Percentiles rank a stretch among this genome's conserved stretches.
phyloP scores from a whole-genome alignment of 306 rosid species.

The Medicago ruthenica region DNA sequence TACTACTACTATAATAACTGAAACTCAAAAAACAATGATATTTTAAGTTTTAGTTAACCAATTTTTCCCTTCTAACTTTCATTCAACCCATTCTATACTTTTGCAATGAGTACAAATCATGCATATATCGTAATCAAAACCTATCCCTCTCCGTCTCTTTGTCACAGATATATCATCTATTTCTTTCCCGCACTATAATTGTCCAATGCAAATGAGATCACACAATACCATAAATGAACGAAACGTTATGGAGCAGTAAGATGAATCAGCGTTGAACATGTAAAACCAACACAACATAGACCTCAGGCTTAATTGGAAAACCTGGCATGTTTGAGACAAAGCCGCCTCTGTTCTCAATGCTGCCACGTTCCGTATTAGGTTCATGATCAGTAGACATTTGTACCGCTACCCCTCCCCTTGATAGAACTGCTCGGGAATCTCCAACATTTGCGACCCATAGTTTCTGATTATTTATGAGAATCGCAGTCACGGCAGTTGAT shows the following conservation, averaged over 20 bases:
- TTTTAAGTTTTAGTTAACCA: too few species aligned
- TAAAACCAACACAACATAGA: constrained; percentile 29
- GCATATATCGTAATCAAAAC: too few species aligned
- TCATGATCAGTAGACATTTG: constrained; percentile 85
- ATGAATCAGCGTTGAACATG: constrained; percentile 34
- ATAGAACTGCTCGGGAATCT: constrained; percentile 81
- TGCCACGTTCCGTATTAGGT: constrained; percentile 79
- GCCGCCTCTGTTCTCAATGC: constrained; percentile 84
- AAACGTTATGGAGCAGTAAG: not conserved
- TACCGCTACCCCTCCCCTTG: constrained; percentile 62
- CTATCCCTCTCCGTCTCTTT: too few species aligned
- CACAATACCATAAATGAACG: too few species aligned
- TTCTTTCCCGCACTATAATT: too few species aligned
- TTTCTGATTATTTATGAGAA: constrained; percentile 65
- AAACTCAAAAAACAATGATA: too few species aligned
- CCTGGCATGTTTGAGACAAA: constrained; percentile 98
- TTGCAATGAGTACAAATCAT: too few species aligned
- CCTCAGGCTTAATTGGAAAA: constrained; percentile 46
- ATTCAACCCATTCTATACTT: too few species aligned
- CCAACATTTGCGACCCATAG: constrained; percentile 81
- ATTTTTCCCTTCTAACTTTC: too few species aligned
- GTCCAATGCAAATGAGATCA: too few species aligned
- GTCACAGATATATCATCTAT: too few species aligned
- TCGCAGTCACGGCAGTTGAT: constrained; percentile 83
- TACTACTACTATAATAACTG: too few species aligned